Base-by-base conservation (phyloP, 2,329 filamentous ascomycete species). In the Talaromyces funiculosus region DNA sequence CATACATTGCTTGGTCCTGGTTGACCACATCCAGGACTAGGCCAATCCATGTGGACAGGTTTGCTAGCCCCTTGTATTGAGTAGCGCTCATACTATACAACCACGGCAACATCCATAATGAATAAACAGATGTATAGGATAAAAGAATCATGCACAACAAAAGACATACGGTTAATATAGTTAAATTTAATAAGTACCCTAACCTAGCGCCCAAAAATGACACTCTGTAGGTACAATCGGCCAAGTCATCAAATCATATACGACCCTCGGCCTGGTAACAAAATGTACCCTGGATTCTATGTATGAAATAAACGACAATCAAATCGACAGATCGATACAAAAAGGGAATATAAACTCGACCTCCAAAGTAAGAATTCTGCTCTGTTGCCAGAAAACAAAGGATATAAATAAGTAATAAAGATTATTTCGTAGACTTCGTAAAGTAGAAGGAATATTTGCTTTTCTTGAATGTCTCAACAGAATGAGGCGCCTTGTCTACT, bases 401-500 rank as follows among this genome's bases (percentile, higher is more conserved):
- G 54, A 47, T 57, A 49, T 57, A 47, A 47, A n/a, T 43, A n/a
- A 35, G 16, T 61, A 61, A 20, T 60, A 33, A 45, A 37, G 47
- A 61, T 57, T 33, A 7, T 31, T 35, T 59, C 57, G 57, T 59
- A 10, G 24, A 59, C 47, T 53, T 49, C 20, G 47, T 49, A 53
- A 47, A n/a, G 5, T 56, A 26, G 42, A 51, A 49, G 47, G 33
- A 42, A 31, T 29, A 16, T 26, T 20, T 22, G 38, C 26, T 35
- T 33, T 20, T 51, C 22, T 31, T 22, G 26, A 12, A 37, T 45
- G 35, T 35, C 29, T 53, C 33, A n/a, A 14, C 3, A 37, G 10
- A 3, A 37, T 37, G 35, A 42, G 7, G 18, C 9, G 8, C 18
- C 6, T 7, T 18, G 12, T 40, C 43, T 59, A 88, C 76, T 85